Base-by-base conservation (phyloP, 345 rosid genomes). In the Brassica juncea region DNA sequence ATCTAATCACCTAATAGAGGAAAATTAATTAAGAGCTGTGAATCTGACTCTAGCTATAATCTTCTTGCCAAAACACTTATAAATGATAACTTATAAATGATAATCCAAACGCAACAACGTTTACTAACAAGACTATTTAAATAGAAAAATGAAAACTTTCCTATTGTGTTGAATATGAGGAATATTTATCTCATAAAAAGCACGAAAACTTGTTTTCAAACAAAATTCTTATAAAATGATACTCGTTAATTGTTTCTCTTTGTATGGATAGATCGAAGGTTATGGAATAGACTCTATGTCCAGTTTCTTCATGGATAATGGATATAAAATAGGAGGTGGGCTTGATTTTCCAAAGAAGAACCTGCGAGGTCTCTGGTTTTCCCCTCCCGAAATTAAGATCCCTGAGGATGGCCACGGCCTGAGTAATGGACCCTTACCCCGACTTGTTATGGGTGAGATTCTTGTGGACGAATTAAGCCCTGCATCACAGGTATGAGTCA, bases 331-430 rank as follows among this genome's bases (percentile, higher is more conserved):
- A 54, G 78, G 69, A 73, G 97, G 88, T 23, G 87, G 82, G 78
- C 81, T 94, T 42, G 83, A 86, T 57, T 94, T 92, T 87, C 97
- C 91, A 28, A 94, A 87, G 25, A 94, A 94, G 80, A 91, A 94
- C 71, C 35, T 89, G 82, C 88, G 84, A 78, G 94, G 90, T 23
- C 60, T 91, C 35, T 94, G 94, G 94, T 86, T 92, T 84, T 87
- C 97, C 6, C 98, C 97, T 73, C 97, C 97, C 3, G 66, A 57
- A 70, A 66, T 72, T 81, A 68, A 83, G 8, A 23, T 39, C 72
- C 65, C 75, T 3, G 82, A 81, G 57, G 77, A 71, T n/a, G 88
- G 89, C 61, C 72, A 85, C 77, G 89, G 94, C 57, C 77, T 86
- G 57, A 42, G 64, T 16, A 69, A 81, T 47, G 97, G 98, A 0